Percentiles rank a stretch among this genome's conserved stretches.
These are phyloP conservation scores for Torrubiella hemipterigena DNA, from an alignment of 2,329 filamentous ascomycete genomes.

Conservation along the genomic window DNA sequence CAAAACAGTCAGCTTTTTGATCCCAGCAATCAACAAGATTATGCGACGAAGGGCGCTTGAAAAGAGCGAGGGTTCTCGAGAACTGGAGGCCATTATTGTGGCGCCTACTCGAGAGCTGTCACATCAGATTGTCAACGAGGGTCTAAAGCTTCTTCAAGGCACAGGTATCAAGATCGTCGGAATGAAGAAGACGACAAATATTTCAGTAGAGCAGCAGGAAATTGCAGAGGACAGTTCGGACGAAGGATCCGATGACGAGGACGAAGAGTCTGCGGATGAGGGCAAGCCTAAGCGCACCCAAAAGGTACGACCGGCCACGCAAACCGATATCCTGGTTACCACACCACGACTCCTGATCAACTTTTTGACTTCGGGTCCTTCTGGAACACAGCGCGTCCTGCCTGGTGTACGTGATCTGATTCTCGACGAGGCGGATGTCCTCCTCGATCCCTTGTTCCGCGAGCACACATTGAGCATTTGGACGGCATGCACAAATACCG, in stretches of 20 bases:
- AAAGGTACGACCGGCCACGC: constrained; percentile 14
- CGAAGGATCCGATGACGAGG: constrained; percentile 23
- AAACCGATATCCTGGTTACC: constrained; percentile 27
- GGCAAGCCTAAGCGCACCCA: constrained; percentile 8
- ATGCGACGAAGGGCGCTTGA: constrained; percentile 41
- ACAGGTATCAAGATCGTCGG: constrained; percentile 70
- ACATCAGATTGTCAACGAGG: constrained; percentile 73
- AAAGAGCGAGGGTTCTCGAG: constrained; percentile 24
- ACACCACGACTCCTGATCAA: constrained; percentile 57
- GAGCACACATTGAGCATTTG: constrained; percentile 80
- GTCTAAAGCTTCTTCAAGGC: constrained; percentile 63
- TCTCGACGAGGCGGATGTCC: constrained; percentile 89
- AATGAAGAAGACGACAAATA: constrained; percentile 75
- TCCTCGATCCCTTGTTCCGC: constrained; percentile 81
- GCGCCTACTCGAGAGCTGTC: constrained; percentile 71
- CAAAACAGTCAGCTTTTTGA: constrained; percentile 87
- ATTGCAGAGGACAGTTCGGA: constrained; percentile 25
- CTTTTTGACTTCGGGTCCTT: constrained; percentile 42
- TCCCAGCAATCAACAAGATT: constrained; percentile 73
- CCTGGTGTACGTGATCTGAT: constrained; percentile 63
- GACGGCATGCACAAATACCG: constrained; percentile 59
- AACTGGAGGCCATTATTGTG: constrained; percentile 56
- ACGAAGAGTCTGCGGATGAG: constrained; percentile 19
- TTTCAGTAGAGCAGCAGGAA: constrained; percentile 37
- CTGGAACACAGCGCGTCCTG: constrained; percentile 36